phyloP scores from a whole-genome alignment of 192 early-diverging fungal genomes.

The Backusella tuberculispora region DNA sequence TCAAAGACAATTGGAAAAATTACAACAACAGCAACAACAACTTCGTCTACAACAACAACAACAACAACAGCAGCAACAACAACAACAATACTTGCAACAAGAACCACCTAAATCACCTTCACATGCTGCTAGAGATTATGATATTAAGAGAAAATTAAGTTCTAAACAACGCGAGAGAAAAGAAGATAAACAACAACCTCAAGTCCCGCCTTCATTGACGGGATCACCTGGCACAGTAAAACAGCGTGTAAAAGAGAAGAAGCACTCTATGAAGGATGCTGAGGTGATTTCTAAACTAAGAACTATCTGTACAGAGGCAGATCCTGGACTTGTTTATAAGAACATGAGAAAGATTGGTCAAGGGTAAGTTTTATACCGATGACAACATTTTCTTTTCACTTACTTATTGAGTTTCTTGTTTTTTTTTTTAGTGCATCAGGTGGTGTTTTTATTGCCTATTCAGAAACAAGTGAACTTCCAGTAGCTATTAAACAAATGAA shows the following conservation, averaged over 20 bases:
- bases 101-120: slow-evolving; percentile 11
- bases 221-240: slow-evolving; percentile 42
- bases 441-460: slow-evolving; percentile 76
- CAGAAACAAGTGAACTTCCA: slow-evolving; percentile 47
- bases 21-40: slow-evolving; percentile 3
- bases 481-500: slow-evolving; percentile 93
- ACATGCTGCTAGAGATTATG: slow-evolving; percentile 33
- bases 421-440: slow-evolving; percentile 63
- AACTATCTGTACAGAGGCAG: slow-evolving; percentile 87
- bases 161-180: slow-evolving; percentile 35
- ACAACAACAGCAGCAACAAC: background rate
- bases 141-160: slow-evolving; percentile 33
- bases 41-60: background rate
- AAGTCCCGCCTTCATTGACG: slow-evolving; percentile 18
- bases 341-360: slow-evolving; percentile 50
- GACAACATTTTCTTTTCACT: slow-evolving; percentile 17
- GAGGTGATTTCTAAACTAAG: slow-evolving; percentile 87
- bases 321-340: slow-evolving; percentile 72
- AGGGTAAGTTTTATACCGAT: slow-evolving; percentile 29
- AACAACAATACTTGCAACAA: background rate
- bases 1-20: background rate
- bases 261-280: slow-evolving; percentile 48
- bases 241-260: slow-evolving; percentile 31
- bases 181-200: slow-evolving; percentile 29
- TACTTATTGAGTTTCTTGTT: background rate